Evolutionary conservation across 2,329 filamentous ascomycete species (phyloP), one percentile per base, ranked within the genome.

Genomic region (Fusarium brachygibbosum): DNA sequence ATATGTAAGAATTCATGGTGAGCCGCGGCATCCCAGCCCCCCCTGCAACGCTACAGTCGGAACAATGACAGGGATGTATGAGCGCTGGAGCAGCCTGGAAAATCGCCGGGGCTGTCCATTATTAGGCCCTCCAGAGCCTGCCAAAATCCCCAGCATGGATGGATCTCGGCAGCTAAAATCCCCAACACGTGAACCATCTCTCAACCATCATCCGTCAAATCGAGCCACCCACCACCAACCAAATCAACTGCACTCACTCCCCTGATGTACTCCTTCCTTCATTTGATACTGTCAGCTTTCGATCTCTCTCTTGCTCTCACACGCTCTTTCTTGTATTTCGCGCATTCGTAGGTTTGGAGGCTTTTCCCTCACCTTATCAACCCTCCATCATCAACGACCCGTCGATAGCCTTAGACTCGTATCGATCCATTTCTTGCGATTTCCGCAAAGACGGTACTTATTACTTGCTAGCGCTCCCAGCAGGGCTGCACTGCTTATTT

Each of bases 131-230:
- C 40, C 41, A 29, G 25, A n/a, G 25, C 49, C 45, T 59, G 38
- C 28, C 42, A 46, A 46, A 35, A 48, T 65, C 58, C 66, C 66
- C 65, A 68, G 66, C 62, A 67, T 41, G 21, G 21, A 23, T 42
- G 40, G 40, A 42, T 66, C 66, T 70, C 64, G 72, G 72, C 69
- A 73, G 60, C 72, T 73, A 54, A 63, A 58, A 9, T 59, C 60
- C 72, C 70, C 72, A 75, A 74, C 72, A 75, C 72, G 72, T 75
- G 72, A 74, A 73, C 69, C 61, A 68, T 69, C 52, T 52, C 72
- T 74, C 72, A 74, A 74, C 72, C 69, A 69, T 72, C 64, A 70
- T 71, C 71, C 58, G 70, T 70, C 68, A 64, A 64, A 68, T 63
- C 70, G 60, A 63, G 60, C 60, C 60, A 63, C 59, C 37, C 49